Conservation (phyloP, 345 rosid genomes). For the Moricandia arvensis region DNA sequence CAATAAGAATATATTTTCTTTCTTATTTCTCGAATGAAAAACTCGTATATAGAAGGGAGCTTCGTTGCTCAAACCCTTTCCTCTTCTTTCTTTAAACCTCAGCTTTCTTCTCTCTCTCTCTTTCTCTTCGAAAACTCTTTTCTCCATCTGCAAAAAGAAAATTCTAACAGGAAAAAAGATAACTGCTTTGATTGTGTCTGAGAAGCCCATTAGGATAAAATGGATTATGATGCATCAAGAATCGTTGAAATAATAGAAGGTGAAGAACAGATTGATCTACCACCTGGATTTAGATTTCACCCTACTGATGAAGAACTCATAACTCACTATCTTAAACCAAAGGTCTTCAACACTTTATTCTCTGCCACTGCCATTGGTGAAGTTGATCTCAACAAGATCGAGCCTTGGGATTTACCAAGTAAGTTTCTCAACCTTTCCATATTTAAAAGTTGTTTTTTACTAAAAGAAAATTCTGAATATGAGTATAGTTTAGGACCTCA, state of each 20-base stretch:
- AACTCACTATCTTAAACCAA: conserved; percentile 59
- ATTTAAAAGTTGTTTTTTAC: not conserved
- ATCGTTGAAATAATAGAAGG: conserved; percentile 31
- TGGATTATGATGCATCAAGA: conserved; percentile 23
- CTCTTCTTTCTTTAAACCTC: conserved; percentile 21
- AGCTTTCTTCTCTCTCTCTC: conserved; percentile 2
- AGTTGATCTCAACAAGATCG: conserved; percentile 88
- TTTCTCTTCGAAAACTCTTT: not conserved
- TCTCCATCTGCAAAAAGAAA: not conserved
- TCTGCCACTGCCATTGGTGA: conserved; percentile 74
- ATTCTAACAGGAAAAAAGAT: not conserved
- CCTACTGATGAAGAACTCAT: conserved; percentile 94
- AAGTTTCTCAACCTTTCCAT: conserved; percentile 27
- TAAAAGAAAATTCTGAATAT: not conserved
- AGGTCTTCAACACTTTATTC: conserved; percentile 60
- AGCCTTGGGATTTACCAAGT: conserved; percentile 96
- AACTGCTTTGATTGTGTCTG: not conserved
- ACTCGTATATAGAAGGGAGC: conserved; percentile 21
- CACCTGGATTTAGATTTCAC: conserved; percentile 92
- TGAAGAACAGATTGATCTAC: conserved; percentile 62
- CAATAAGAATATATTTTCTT: not conserved
- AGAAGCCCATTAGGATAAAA: conserved; percentile 1
- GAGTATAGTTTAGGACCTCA: not conserved
- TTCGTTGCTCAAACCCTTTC: conserved; percentile 23
- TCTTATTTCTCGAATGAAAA: not conserved